phyloP scores from a whole-genome alignment of 2,329 filamentous ascomycete genomes.

The Penicillium sp. region DNA sequence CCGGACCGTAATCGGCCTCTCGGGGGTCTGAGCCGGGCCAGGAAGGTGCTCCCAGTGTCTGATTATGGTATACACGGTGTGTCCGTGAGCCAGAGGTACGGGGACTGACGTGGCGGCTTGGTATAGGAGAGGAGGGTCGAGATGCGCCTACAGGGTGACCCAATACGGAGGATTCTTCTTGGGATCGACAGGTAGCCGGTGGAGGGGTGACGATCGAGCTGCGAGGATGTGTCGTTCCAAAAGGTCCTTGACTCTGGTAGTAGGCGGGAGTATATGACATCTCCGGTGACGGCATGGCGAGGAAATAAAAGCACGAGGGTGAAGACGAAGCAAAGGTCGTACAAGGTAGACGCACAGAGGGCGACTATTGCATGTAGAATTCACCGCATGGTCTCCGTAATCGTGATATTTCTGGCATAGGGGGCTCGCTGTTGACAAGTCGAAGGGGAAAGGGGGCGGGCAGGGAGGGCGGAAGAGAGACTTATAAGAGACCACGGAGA shows the following conservation, averaged over 20 bases:
- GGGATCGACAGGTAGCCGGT: constrained; percentile 14
- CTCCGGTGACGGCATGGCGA: constrained; percentile 27
- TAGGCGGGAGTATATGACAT: constrained; percentile 33
- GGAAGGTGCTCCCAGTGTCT: constrained; percentile 12
- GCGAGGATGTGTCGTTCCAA: constrained; percentile 19
- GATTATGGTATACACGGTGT: constrained; percentile 15
- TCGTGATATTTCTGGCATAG: constrained; percentile 2
- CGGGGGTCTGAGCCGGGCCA: constrained; percentile 15
- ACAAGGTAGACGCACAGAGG: constrained; percentile 17
- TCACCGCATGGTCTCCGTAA: constrained; percentile 18
- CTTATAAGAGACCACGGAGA: constrained; percentile 13
- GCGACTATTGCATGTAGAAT: constrained; percentile 14
- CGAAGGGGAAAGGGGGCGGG: constrained; percentile 5
- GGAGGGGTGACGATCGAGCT: constrained; percentile 17
- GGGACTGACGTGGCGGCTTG: constrained; percentile 14
- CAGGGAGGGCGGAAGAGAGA: constrained; percentile 8
- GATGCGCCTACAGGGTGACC: constrained; percentile 6
- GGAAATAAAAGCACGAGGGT: constrained; percentile 7
- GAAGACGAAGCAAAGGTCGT: constrained; percentile 11
- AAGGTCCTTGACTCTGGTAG: constrained; percentile 24
- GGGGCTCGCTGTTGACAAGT: constrained; percentile 7
- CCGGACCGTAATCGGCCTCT: constrained; percentile 20
- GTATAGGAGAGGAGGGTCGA: constrained; percentile 12
- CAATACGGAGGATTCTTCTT: constrained; percentile 15
- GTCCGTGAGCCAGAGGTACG: constrained; percentile 21